Percentiles rank a stretch among this genome's conserved stretches.
Conservation (phyloP, 176 grass and related monocot species). For the Aegilops tauschii region DNA sequence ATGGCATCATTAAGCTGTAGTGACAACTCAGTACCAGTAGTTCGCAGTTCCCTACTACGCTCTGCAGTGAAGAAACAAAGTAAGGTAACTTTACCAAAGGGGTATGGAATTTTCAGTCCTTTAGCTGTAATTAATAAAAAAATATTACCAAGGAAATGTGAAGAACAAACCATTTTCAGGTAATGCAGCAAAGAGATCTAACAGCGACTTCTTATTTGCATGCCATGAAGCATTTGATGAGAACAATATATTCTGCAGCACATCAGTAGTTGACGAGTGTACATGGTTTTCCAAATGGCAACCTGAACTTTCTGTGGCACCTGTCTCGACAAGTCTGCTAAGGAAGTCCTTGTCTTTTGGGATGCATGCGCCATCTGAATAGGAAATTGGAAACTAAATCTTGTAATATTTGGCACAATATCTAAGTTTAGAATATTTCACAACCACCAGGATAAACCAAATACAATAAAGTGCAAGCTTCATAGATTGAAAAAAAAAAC, state of each 20-base stretch:
- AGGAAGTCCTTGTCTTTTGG: slow-evolving; percentile 50
- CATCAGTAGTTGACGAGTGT: slow-evolving; percentile 36
- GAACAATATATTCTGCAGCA: slow-evolving; percentile 49
- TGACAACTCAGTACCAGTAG: slow-evolving; percentile 29
- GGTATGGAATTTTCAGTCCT: not conserved
- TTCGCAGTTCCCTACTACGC: slow-evolving; percentile 32
- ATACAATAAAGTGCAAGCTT: not conserved
- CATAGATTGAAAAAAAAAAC: not conserved
- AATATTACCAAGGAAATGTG: slow-evolving; percentile 31
- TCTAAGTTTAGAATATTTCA: not conserved
- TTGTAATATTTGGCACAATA: slow-evolving; percentile 1
- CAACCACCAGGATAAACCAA: slow-evolving; percentile 1
- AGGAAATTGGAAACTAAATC: not conserved
- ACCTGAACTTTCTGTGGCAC: slow-evolving; percentile 64
- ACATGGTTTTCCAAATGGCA: slow-evolving; percentile 45
- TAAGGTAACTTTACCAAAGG: not conserved
- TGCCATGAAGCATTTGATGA: slow-evolving; percentile 50
- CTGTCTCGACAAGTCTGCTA: slow-evolving; percentile 58
- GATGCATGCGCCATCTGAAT: slow-evolving; percentile 57
- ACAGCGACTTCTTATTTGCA: slow-evolving; percentile 37
- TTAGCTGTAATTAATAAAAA: slow-evolving; percentile 8
- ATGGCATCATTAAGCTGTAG: slow-evolving; percentile 55
- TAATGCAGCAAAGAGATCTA: slow-evolving; percentile 31
- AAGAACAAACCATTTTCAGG: slow-evolving; percentile 58
- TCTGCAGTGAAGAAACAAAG: slow-evolving; percentile 46